Evolutionary conservation across 2,329 filamentous ascomycete genomes (phyloP).

Genomic region (Penicillium rolfsii): DNA sequence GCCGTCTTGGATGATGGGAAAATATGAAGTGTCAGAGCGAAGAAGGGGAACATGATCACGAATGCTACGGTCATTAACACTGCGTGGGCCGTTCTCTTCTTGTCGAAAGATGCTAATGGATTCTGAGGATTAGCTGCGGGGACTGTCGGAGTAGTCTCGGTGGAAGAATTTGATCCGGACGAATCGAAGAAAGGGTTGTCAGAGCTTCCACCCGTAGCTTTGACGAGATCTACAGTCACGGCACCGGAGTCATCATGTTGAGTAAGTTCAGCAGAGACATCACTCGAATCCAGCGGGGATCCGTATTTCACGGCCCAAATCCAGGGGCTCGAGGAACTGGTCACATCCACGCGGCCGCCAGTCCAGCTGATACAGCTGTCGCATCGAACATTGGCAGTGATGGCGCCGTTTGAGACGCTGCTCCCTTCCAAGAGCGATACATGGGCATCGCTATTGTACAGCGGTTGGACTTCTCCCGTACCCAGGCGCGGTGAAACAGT

Average conservation of each 20-base stretch:
- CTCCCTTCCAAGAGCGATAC: constrained; percentile 63
- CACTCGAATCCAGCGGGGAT: constrained; percentile 25
- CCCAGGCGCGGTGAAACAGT: constrained; percentile 63
- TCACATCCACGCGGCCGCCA: constrained; percentile 22
- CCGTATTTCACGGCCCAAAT: constrained; percentile 36
- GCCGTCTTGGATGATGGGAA: constrained; percentile 47
- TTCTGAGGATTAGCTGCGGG: background rate
- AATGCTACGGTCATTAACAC: constrained; percentile 45
- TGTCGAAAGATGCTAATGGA: constrained; percentile 2
- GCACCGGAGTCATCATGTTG: constrained; percentile 31
- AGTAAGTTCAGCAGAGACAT: constrained; percentile 22
- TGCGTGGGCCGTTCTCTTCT: constrained; percentile 28
- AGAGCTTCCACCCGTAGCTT: constrained; percentile 28
- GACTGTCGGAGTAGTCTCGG: constrained; percentile 2
- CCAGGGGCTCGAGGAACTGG: constrained; percentile 31
- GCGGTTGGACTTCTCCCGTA: constrained; percentile 54
- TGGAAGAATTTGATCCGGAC: constrained; percentile 6
- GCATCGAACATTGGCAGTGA: constrained; percentile 62
- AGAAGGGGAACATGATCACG: constrained; percentile 45
- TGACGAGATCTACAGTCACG: constrained; percentile 25
- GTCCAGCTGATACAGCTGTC: constrained; percentile 34
- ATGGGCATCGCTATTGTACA: constrained; percentile 48
- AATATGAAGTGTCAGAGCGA: constrained; percentile 39
- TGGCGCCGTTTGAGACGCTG: constrained; percentile 56
- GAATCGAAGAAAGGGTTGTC: constrained; percentile 21